Evolutionary conservation across 805 yeast species (phyloP).

Genomic region (Saitoella complicata): DNA sequence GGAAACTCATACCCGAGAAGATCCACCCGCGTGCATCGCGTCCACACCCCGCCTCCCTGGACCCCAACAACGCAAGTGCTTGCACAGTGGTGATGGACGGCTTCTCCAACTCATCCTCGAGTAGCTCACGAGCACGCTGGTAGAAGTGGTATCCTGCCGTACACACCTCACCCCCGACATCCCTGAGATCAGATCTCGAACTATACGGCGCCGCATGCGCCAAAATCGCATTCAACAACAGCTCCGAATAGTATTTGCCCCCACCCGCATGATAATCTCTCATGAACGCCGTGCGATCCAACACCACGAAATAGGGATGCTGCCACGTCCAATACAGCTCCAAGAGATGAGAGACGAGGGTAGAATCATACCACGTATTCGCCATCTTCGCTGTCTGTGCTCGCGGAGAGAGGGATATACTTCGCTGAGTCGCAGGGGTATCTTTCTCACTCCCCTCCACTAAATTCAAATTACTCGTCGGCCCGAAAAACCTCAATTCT

Average conservation of each 20-base stretch:
- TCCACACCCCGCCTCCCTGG: conserved; percentile 1
- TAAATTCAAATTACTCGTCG: too few relatives aligned
- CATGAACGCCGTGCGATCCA: not conserved
- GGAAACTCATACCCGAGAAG: conserved; percentile 5
- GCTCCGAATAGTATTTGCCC: not conserved
- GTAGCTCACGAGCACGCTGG: not conserved
- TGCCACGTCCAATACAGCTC: conserved; percentile 4
- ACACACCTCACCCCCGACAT: not conserved
- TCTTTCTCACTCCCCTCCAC: too few relatives aligned
- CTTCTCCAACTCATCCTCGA: not conserved
- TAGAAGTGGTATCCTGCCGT: not conserved
- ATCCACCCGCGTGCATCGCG: conserved; percentile 4
- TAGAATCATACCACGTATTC: not conserved
- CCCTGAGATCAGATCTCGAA: not conserved
- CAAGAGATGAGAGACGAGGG: not conserved
- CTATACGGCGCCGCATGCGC: not conserved
- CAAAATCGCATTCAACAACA: conserved; percentile 1
- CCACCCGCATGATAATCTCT: not conserved
- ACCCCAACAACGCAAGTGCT: conserved; percentile 4
- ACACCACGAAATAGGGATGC: not conserved
- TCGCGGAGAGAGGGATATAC: too few relatives aligned
- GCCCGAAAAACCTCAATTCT: too few relatives aligned
- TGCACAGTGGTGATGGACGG: conserved; percentile 3
- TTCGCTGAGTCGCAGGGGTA: too few relatives aligned
- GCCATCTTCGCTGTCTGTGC: too few relatives aligned